Evolutionary conservation across 2,329 filamentous ascomycete genomes (phyloP), one percentile per base, ranked within the genome.

Genomic region (Aspergillus jensenii): DNA sequence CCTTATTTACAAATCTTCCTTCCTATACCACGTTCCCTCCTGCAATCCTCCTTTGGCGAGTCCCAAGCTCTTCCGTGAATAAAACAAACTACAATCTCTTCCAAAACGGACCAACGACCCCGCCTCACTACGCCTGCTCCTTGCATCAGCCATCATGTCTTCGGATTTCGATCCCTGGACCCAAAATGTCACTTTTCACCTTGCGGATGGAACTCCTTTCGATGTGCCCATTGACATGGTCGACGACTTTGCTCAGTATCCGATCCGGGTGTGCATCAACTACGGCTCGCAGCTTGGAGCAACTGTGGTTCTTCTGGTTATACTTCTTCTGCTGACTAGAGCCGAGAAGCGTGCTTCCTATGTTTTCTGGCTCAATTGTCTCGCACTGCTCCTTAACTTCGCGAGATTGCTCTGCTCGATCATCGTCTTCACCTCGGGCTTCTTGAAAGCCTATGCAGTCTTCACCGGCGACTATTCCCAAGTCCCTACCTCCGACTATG

Each of bases 231-330:
- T 87, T 58, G 47, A 61, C 8, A 68, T 73, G 3, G 59, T 88
- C 40, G 72, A 85, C 63, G 54, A 61, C 4, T 79, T 78, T 50
- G 71, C 80, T 54, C 71, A 76, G 58, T 82, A 82, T 68, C 78
- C 78, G 59, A 71, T 79, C 57, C 74, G 75, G 8, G 68, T 80
- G 37, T 79, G 74, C 69, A 85, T 90, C 78, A 88, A 87, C 74
- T 90, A 88, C 70, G 87, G 84, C 52, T 76, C 82, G 17, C 90
- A 93, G 71, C 80, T 92, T 52, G 90, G 90, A 31, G 85, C 88
- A 23, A 85, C 84, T 47, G 62, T 87, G 57, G 75, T 88, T 59
- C 83, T 91, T 67, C 77, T 93, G 17, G 64, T 88, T 44, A 79
- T 89, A 31, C 77, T 93, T 3, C 75, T 91, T 11, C 75, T 88